Base-by-base conservation (phyloP, 78 protist genomes). In the Chrysochromulina parva region DNA sequence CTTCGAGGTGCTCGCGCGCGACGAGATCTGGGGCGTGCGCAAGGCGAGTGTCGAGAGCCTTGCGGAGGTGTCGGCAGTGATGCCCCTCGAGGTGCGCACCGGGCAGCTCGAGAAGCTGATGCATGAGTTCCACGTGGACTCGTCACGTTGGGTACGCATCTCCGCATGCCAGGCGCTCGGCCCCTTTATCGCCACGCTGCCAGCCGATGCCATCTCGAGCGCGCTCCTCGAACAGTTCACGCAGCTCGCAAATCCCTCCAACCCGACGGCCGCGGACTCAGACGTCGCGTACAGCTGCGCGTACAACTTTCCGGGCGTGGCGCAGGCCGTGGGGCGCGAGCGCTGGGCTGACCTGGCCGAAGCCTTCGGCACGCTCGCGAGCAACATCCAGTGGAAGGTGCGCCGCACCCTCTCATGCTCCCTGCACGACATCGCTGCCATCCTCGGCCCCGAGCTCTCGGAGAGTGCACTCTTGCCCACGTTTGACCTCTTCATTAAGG, bases 11-110 rank as follows among this genome's bases (percentile, higher is more conserved):
- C 95, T 94, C 66, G 76, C 73, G 48, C 0, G 7, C 26, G 96
- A 94, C 84, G 85, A 67, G 52, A 62, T 94, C 19, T 94, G 96
- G 96, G 94, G 96, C 71, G 96, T 94, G 62, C 92, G 96, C 50
- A 94, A 94, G 88, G 94, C 96, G 17, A 26, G 91, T 28, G 90
- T 82, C 5, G 96, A 94, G 67, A 90, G 85, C 22, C 65, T 94
- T 20, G 82, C 91, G 22, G 38, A 48, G 4, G 57, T 94, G 24
- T 52, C 92, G 22, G 78, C 57, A 52, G 90, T 76, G 84, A 26
- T 93, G 28, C 74, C 96, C 10, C 87, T 84, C 59, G 88, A 74
- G n/a, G 93, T 66, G 74, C 93, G 94, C 67, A 69, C 87, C 82
- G 84, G 74, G 57, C 82, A 66, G 62, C 88, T 94, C 92, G 84